phyloP scores from a whole-genome alignment of 805 yeast species.

The Yarrowia sp. region DNA sequence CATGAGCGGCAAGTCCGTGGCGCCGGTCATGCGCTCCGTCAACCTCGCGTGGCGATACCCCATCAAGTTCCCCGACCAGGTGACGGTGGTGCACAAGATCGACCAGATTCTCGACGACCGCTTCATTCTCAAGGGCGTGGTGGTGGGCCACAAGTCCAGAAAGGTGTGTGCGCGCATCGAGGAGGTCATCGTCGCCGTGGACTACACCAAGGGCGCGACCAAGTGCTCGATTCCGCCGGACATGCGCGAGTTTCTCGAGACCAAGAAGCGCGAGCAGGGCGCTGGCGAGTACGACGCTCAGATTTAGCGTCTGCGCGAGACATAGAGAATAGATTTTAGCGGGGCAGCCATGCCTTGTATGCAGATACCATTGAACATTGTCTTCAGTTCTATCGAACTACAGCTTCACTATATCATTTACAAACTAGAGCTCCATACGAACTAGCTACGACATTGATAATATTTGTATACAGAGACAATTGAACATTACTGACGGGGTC shows the following conservation, averaged over 20 bases:
- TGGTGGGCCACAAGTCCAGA: conserved; percentile 32
- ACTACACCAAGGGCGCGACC: conserved; percentile 30
- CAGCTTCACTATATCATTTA: too few relatives aligned
- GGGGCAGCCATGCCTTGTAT: too few relatives aligned
- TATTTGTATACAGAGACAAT: too few relatives aligned
- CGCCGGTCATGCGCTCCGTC: conserved; percentile 33
- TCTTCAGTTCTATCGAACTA: too few relatives aligned
- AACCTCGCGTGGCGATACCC: conserved; percentile 34
- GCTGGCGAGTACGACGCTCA: conserved; percentile 4
- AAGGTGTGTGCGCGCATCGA: conserved; percentile 33
- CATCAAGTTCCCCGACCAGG: conserved; percentile 32
- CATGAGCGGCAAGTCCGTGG: conserved; percentile 30
- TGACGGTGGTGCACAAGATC: conserved; percentile 32
- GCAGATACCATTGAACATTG: too few relatives aligned
- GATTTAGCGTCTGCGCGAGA: too few relatives aligned
- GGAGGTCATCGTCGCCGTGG: conserved; percentile 33
- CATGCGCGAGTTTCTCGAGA: conserved; percentile 28
- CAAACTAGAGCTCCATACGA: too few relatives aligned
- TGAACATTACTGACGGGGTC: too few relatives aligned
- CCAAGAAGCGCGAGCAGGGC: conserved; percentile 5
- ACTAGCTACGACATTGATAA: too few relatives aligned
- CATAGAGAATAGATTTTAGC: too few relatives aligned
- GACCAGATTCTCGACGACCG: conserved; percentile 30
- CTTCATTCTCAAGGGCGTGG: conserved; percentile 31
- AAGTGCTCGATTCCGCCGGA: conserved; percentile 32